Evolutionary conservation across 31 red algal species (phyloP), one percentile per base, ranked within the genome.

Genomic region (Porphyra umbilicalis): DNA sequence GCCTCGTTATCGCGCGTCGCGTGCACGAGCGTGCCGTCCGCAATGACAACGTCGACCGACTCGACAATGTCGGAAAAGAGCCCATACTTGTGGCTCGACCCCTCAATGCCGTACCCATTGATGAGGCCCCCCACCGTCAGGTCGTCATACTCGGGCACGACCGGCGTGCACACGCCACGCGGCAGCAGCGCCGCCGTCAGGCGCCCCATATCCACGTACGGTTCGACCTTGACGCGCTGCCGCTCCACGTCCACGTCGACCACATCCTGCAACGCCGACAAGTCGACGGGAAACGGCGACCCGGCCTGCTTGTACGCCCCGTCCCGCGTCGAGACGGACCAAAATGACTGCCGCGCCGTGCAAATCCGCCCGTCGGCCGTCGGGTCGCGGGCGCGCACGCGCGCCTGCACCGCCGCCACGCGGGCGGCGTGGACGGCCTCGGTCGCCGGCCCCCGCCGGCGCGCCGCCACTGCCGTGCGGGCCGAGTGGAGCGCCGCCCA

Each of bases 51-150:
- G 74, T 92, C 85, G 76, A 88, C 85, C 16, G 85, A 87, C 35
- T 85, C 44, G 4, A 92, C 90, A 75, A 88, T 83, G 39, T 92
- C 90, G 74, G 85, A 88, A 75, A 92, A 92, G 4, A 92, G 79
- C 8, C 90, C 90, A 35, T 92, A 92, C 82, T 92, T 92, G 80
- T 92, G 90, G 75, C 90, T 88, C 33, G 90, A 92, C 35, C 85
- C 85, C 75, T 92, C 90, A 36, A 92, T 92, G 33, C 90, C 90
- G 76, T 88, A 87, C 39, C 85, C 85, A 34, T 83, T 87, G 18
- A 91, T 78, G 25, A 91, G 46, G 11, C 89, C 89, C 16, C 89
- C 89, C n/a, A 91, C 89, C 33, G 89, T 91, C 32, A 91, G 84
- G 75, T 91, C 89, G 38, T 91, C 89, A 31, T 87, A 87, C 76